Evolutionary conservation across 345 rosid species (phyloP), one percentile per base, ranked within the genome.

Genomic region (Lepidium aucheri): DNA sequence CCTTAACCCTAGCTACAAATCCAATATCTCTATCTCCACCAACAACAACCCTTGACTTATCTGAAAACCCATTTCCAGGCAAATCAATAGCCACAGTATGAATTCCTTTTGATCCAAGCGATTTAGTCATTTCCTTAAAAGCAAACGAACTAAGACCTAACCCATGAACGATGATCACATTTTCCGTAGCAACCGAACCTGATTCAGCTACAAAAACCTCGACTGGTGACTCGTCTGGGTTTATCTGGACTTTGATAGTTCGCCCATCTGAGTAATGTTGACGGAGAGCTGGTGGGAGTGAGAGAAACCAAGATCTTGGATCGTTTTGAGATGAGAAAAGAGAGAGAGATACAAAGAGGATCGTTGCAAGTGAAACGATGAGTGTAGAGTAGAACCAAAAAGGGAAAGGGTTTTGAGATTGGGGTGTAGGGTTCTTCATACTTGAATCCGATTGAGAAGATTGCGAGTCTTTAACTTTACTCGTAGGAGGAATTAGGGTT

Each of bases 51-150:
- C 67, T 57, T 9, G 86, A 77, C 59, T 87, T 88, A 63, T 93
- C 98, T 13, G 98, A 93, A 69, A 93, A 90, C 43, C 98, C 98
- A 76, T 76, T 82, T 42, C 98, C 98, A 11, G 98, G 98, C 63
- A 93, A 80, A 81, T 90, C 98, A 60, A 93, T 32, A n/a, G 87
- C 90, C n/a, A 78, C 70, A 45, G 77, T 86, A 67, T 67, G 91
- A 63, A 85, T 41, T 69, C 88, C 94, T 80, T 74, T 86, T 4
- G 87, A 82, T 32, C 86, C 88, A 22, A 93, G 60, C 45, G 79
- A 76, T 38, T 66, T 57, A 2, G 85, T 40, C 50, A 82, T 68
- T 38, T 70, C 78, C 26, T 81, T 72, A 78, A 85, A 93, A 0
- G 90, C 82, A 66, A 73, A 93, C 3, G 98, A 88, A 30, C 94